Evolutionary conservation across 768 basidiomycete genomes (phyloP), one percentile per base, ranked within the genome.

Genomic region (Xerocomellus amylosporus): DNA sequence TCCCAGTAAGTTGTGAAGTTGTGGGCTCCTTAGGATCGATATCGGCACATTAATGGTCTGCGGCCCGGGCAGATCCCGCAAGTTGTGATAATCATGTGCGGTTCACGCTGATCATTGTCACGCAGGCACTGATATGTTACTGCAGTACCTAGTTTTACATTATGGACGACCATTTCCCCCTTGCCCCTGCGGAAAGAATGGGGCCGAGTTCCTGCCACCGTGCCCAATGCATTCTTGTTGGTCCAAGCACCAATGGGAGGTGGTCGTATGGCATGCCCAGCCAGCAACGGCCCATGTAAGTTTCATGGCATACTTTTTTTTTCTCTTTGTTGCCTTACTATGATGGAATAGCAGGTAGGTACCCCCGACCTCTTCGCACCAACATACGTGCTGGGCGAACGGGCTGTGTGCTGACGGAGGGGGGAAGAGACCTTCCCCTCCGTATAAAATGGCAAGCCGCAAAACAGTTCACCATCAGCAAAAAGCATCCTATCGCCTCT

Each of bases 371-470:
- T 37, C 47, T 24, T 22, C 42, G 36, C 46, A 49, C 15, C 14
- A 14, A 12, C 20, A 22, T 9, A 12, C 30, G 30, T 45, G 8
- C 31, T n/a, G n/a, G 24, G 15, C 8, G 8, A 22, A 20, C 1
- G 33, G 22, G 12, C 49, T 19, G 33, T 36, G 37, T 31, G 20
- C n/a, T 13, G 12, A 2, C 3, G 13, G 5, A 4, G n/a, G 19
- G 30, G 37, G 22, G 9, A 19, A 26, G 19, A 28, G 8, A 22
- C 8, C 7, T 5, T 28, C n/a, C n/a, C n/a, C 12, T 38, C 28
- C 3, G 40, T 60, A 64, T 64, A 64, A 60, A 56, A 54, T n/a
- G 37, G 19, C 17, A 9, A 8, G 34, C 20, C 5, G 4, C 4
- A 34, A 13, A 22, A 8, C 15, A 9, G 1, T 7, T 38, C 31